phyloP scores from a whole-genome alignment of 2,329 filamentous ascomycete species.

The Mycogone perniciosa region DNA sequence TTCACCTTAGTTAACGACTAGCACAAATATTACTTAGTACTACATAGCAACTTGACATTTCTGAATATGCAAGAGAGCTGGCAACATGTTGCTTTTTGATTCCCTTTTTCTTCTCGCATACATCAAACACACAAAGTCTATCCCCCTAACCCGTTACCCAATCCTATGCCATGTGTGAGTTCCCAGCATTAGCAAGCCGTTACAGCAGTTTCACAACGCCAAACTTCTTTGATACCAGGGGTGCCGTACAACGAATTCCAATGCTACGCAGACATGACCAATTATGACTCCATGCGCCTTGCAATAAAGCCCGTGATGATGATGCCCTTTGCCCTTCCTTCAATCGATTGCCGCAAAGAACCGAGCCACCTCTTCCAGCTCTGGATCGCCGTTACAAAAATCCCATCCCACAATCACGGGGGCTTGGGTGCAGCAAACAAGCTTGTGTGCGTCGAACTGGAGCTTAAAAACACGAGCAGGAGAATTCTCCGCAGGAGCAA shows the following conservation, averaged over 20 bases:
- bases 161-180: neutral
- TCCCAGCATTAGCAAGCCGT: too few relatives aligned
- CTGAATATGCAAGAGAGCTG: too few relatives aligned
- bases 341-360: constrained; percentile 64
- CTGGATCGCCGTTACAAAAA: constrained; percentile 80
- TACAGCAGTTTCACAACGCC: neutral
- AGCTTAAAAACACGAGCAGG: constrained; percentile 80
- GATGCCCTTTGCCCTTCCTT: neutral
- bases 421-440: constrained; percentile 92
- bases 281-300: neutral
- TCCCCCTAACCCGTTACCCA: too few relatives aligned
- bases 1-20: too few relatives aligned
- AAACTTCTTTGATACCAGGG: neutral
- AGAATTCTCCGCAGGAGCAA: constrained; percentile 39
- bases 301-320: too few relatives aligned
- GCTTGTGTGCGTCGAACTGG: constrained; percentile 88
- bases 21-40: too few relatives aligned
- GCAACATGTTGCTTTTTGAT: too few relatives aligned
- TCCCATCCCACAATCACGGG: constrained; percentile 95
- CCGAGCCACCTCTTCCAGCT: constrained; percentile 68
- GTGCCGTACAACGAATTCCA: neutral
- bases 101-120: too few relatives aligned
- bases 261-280: neutral
- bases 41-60: too few relatives aligned
- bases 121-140: too few relatives aligned